phyloP scores from a whole-genome alignment of 306 rosid species.

The Cajanus cajan region DNA sequence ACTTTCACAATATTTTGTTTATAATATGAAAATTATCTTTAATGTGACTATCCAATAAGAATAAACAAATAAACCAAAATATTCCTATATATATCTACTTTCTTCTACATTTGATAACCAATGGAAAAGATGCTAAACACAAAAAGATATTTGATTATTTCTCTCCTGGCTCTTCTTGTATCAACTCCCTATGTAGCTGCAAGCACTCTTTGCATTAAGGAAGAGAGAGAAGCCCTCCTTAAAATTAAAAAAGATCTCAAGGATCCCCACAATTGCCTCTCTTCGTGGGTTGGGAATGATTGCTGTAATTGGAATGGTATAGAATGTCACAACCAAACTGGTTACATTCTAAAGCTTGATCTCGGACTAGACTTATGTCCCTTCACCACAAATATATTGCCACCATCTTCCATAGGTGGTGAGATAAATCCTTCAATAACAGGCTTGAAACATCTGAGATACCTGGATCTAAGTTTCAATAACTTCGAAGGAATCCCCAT shows the following conservation, averaged over 20 bases:
- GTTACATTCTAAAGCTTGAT: slow-evolving; percentile 1
- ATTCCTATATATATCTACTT: not conserved
- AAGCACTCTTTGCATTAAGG: slow-evolving; percentile 25
- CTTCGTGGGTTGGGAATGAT: slow-evolving; percentile 23
- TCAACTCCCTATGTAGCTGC: not conserved
- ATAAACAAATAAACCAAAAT: not conserved
- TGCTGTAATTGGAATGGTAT: slow-evolving; percentile 17
- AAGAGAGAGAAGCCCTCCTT: slow-evolving; percentile 29
- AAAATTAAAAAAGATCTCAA: slow-evolving; percentile 1
- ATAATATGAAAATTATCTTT: not conserved
- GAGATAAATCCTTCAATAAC: slow-evolving; percentile 23
- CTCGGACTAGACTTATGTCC: too few relatives aligned
- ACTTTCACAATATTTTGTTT: not conserved
- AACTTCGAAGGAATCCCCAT: not conserved
- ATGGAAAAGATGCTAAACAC: not conserved
- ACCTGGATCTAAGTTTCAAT: not conserved
- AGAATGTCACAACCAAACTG: slow-evolving; percentile 27
- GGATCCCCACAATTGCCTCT: slow-evolving; percentile 13
- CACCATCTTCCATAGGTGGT: too few relatives aligned
- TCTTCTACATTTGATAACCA: not conserved
- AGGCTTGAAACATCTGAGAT: not conserved
- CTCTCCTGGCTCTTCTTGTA: not conserved
- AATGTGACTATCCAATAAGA: not conserved
- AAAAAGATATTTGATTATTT: not conserved
- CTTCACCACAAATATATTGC: not conserved